Evolutionary conservation across 148 eudicot species (phyloP).

Genomic region (Rhododendron henanense): DNA sequence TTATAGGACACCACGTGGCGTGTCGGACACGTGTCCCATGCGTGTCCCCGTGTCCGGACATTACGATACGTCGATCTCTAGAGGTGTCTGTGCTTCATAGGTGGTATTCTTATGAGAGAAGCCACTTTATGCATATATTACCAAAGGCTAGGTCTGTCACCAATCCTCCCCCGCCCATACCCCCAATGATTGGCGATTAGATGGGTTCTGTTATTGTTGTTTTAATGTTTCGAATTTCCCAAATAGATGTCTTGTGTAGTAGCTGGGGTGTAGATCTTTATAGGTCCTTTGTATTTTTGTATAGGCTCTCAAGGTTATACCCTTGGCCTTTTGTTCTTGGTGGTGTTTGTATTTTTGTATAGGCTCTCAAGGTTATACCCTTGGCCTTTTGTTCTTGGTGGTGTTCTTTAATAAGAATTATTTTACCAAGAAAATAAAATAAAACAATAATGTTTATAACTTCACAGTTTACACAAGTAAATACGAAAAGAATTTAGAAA

Average conservation of each 20-base stretch:
- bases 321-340: neutral
- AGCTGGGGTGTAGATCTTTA: neutral
- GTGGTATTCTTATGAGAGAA: too few relatives aligned
- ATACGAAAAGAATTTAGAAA: neutral
- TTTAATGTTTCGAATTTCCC: neutral
- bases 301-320: neutral
- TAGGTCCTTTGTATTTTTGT: neutral
- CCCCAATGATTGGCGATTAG: too few relatives aligned
- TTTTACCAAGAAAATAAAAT: neutral
- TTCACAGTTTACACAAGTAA: neutral
- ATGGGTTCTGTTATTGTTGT: neutral
- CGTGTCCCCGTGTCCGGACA: too few relatives aligned
- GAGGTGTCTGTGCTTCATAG: too few relatives aligned
- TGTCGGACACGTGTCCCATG: too few relatives aligned
- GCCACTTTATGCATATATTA: too few relatives aligned
- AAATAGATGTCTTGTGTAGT: neutral
- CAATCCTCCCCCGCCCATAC: too few relatives aligned
- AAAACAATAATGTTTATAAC: neutral
- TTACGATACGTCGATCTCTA: too few relatives aligned
- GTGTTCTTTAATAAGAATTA: neutral
- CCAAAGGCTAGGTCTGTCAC: too few relatives aligned
- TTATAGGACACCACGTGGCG: too few relatives aligned
- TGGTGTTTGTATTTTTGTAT: neutral
- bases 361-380: neutral
- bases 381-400: neutral